Conservation (phyloP, 2,329 filamentous ascomycete species). For the Alternaria burnsii region DNA sequence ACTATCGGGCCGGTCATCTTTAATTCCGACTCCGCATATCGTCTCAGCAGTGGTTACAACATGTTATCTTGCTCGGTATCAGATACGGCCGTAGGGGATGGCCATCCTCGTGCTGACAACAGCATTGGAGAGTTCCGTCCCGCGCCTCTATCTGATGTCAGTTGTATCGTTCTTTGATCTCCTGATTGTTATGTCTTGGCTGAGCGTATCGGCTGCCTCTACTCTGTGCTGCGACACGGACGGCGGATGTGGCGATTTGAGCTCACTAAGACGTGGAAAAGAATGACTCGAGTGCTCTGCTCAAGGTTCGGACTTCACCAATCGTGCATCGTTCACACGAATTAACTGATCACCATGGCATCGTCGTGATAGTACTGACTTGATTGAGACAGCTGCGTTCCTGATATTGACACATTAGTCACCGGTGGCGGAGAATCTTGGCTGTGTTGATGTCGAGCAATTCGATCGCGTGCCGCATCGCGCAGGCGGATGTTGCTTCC, state of each 20-base stretch:
- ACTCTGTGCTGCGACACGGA: neutral
- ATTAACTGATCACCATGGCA: too few relatives aligned
- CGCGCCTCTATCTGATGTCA: neutral
- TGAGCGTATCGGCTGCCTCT: neutral
- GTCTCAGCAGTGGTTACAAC: neutral
- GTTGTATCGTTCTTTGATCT: neutral
- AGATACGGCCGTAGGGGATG: neutral
- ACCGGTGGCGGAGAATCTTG: too few relatives aligned
- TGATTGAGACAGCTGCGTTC: too few relatives aligned
- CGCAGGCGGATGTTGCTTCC: neutral
- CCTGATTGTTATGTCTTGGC: neutral
- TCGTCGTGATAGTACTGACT: too few relatives aligned
- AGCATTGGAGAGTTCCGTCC: neutral
- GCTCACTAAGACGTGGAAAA: too few relatives aligned
- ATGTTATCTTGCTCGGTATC: neutral
- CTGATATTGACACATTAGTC: too few relatives aligned
- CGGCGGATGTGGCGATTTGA: too few relatives aligned
- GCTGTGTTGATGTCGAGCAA: too few relatives aligned
- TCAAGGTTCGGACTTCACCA: too few relatives aligned
- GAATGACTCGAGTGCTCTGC: too few relatives aligned
- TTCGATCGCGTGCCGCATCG: neutral
- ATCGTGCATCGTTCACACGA: accelerated
- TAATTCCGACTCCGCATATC: neutral
- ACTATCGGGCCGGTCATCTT: too few relatives aligned
- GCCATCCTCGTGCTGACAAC: neutral